Evolutionary conservation across 163 green algal species (phyloP).

Genomic region (Picocystis sp.): DNA sequence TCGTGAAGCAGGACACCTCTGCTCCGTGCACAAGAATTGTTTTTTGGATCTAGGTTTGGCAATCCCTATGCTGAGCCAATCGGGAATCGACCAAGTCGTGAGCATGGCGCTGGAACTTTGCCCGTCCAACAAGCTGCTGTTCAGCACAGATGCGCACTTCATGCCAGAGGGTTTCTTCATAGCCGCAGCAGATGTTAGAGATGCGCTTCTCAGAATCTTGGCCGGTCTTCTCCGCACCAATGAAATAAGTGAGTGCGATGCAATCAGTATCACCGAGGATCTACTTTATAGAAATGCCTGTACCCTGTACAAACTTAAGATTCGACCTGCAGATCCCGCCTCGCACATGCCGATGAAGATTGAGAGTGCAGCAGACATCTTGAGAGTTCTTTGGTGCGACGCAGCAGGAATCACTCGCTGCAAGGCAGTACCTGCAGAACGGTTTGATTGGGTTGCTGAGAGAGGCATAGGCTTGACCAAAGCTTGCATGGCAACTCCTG

Average conservation of each 20-base stretch:
- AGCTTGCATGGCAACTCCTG: slow-evolving; percentile 11
- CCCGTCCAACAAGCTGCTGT: slow-evolving; percentile 1
- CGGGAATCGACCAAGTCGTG: background rate
- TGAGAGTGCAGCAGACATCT: slow-evolving; percentile 21
- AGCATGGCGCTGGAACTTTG: background rate
- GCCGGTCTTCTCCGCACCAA: too few relatives aligned
- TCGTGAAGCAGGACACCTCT: background rate
- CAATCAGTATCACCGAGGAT: too few relatives aligned
- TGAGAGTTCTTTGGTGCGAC: slow-evolving; percentile 18
- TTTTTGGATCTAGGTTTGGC: background rate
- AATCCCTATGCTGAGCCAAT: background rate
- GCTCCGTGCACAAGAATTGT: background rate
- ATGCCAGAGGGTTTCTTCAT: background rate
- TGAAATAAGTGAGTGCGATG: too few relatives aligned
- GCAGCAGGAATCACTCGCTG: slow-evolving; percentile 11
- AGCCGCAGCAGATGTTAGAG: background rate
- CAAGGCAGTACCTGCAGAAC: slow-evolving; percentile 3
- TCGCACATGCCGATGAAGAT: slow-evolving; percentile 31
- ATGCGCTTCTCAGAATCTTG: too few relatives aligned
- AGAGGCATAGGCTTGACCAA: slow-evolving; percentile 17
- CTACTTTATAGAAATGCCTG: too few relatives aligned
- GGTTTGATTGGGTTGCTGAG: background rate
- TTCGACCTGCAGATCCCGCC: too few relatives aligned
- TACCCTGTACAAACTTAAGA: too few relatives aligned
- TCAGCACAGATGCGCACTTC: background rate